phyloP scores from a whole-genome alignment of 1,284 basidiomycete species.

The Rhodotorula sp. region DNA sequence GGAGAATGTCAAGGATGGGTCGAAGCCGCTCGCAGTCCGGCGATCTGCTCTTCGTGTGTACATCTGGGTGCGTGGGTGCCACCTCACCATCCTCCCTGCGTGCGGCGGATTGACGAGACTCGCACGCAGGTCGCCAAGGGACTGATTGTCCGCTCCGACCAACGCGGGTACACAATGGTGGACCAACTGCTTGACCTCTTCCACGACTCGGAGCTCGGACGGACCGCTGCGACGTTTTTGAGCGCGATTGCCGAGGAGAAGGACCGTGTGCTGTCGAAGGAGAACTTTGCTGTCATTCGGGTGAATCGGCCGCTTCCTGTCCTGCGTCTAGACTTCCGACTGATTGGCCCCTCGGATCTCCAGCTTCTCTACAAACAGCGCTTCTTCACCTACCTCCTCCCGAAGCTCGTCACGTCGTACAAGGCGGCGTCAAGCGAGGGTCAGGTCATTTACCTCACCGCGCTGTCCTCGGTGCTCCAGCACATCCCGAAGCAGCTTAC shows the following conservation, averaged over 20 bases:
- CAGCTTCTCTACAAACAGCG: conserved; percentile 83
- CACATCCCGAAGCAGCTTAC: conserved; percentile 75
- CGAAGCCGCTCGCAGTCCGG: conserved; percentile 47
- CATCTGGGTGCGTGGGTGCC: conserved; percentile 62
- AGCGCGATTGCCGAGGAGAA: conserved; percentile 61
- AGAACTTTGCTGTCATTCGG: conserved; percentile 71
- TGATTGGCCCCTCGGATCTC: too few species aligned
- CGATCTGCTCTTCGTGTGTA: conserved; percentile 61
- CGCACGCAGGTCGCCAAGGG: conserved; percentile 61
- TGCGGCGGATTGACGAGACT: conserved; percentile 4
- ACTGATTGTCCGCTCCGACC: conserved; percentile 71
- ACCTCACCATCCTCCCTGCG: background rate
- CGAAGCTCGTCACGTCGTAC: conserved; percentile 67
- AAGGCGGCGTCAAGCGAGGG: conserved; percentile 34
- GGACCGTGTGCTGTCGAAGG: conserved; percentile 68
- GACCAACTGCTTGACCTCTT: conserved; percentile 69
- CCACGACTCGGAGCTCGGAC: conserved; percentile 59
- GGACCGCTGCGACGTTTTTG: conserved; percentile 70
- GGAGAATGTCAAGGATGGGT: background rate
- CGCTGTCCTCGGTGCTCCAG: conserved; percentile 77
- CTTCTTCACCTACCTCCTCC: conserved; percentile 71
- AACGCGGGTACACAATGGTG: conserved; percentile 59
- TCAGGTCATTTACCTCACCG: conserved; percentile 68
- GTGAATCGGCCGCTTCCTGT: conserved; percentile 53
- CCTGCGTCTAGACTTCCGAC: too few species aligned